Evolutionary conservation across 2,329 filamentous ascomycete species (phyloP).

Genomic region (Colletotrichum endophyticum): DNA sequence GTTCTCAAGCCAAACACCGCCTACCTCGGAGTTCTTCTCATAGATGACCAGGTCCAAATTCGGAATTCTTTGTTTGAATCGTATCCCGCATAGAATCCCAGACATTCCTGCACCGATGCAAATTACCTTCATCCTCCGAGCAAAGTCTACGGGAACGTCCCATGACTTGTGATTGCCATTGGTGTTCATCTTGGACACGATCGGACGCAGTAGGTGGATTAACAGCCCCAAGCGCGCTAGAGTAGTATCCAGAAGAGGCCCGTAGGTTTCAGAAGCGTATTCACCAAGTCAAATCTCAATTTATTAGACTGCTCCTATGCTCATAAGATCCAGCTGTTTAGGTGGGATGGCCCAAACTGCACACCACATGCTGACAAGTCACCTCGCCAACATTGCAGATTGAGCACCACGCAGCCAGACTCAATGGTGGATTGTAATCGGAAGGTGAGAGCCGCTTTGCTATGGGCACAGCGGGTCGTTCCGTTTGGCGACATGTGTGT

Average conservation of each 20-base stretch:
- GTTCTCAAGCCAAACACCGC: background rate
- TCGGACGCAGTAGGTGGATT: background rate
- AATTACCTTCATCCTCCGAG: background rate
- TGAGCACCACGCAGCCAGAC: background rate
- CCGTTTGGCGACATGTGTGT: background rate
- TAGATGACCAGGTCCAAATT: background rate
- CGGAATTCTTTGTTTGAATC: background rate
- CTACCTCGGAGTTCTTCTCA: background rate
- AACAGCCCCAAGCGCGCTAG: background rate
- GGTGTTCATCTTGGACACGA: background rate
- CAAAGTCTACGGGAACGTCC: background rate
- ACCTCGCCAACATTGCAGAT: background rate
- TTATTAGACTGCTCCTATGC: background rate
- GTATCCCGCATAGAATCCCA: background rate
- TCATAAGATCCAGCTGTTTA: background rate
- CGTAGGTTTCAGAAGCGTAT: background rate
- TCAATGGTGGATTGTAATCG: background rate
- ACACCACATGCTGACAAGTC: background rate
- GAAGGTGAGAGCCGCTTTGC: background rate
- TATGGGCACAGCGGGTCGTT: background rate
- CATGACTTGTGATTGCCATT: background rate
- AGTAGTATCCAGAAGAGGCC: fast-evolving
- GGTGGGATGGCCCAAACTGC: background rate
- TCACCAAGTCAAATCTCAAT: background rate
- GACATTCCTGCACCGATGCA: background rate